Percentiles rank a stretch among this genome's conserved stretches.
Evolutionary conservation across 192 early-diverging fungal genomes (phyloP).

Genomic region (Umbelopsis vinacea): DNA sequence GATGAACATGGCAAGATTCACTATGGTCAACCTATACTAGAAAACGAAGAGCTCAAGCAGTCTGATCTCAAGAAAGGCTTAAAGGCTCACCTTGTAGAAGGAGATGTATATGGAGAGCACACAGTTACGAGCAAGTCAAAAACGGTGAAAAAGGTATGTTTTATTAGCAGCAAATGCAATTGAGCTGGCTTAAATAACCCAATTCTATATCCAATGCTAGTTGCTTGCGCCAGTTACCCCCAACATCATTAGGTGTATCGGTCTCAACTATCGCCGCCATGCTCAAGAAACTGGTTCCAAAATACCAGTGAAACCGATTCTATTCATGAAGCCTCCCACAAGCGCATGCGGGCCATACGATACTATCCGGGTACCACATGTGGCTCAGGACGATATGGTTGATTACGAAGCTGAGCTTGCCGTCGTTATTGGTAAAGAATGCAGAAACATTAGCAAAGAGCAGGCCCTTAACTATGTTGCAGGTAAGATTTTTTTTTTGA

Average conservation of each 20-base stretch:
- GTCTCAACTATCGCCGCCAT: slow-evolving; percentile 63
- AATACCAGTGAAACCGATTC: slow-evolving; percentile 53
- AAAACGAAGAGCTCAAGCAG: slow-evolving; percentile 8
- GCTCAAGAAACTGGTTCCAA: slow-evolving; percentile 56
- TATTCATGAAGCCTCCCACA: slow-evolving; percentile 60
- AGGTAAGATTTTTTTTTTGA: slow-evolving; percentile 26
- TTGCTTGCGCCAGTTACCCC: slow-evolving; percentile 50
- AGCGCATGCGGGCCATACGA: slow-evolving; percentile 50
- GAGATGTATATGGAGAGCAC: slow-evolving; percentile 45
- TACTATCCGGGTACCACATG: slow-evolving; percentile 49
- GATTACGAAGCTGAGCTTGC: slow-evolving; percentile 70
- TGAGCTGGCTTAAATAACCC: not conserved
- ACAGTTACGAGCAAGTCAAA: slow-evolving; percentile 44
- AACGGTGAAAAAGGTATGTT: slow-evolving; percentile 47
- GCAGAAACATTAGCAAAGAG: slow-evolving; percentile 52
- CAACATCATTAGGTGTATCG: slow-evolving; percentile 54
- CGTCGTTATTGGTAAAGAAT: slow-evolving; percentile 60
- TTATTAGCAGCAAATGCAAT: not conserved
- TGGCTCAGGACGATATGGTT: slow-evolving; percentile 53
- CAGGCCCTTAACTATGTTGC: slow-evolving; percentile 57
- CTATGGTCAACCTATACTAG: slow-evolving; percentile 49
- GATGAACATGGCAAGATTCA: slow-evolving; percentile 51
- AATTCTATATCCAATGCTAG: slow-evolving; percentile 26
- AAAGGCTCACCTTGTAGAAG: slow-evolving; percentile 49
- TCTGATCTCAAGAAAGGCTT: slow-evolving; percentile 13